These are phyloP conservation scores for Volvox reticuliferus DNA, from an alignment of 139 green algal species.

Conservation along the genomic window DNA sequence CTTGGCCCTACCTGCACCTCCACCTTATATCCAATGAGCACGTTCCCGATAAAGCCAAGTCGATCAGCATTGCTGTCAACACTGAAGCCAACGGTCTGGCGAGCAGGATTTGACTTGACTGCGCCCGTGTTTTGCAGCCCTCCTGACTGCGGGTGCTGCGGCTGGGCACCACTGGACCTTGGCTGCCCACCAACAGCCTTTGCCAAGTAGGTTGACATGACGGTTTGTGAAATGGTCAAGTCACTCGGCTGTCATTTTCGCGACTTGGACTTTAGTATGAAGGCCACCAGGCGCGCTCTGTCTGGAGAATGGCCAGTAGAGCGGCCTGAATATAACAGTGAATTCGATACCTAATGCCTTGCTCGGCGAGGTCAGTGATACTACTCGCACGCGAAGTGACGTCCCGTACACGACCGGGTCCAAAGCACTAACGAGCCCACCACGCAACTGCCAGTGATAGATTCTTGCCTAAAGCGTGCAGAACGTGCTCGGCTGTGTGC, in stretches of 20 bases:
- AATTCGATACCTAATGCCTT: not conserved
- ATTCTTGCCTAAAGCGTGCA: no score
- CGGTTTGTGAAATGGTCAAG: not conserved
- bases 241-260: not conserved
- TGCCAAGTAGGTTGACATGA: constrained; percentile 14
- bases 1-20: constrained; percentile 72
- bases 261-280: not conserved
- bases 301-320: constrained; percentile 4
- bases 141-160: constrained; percentile 19
- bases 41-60: constrained; percentile 62
- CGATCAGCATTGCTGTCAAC: constrained; percentile 21
- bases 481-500: no score
- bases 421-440: no score
- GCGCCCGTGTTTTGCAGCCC: not conserved
- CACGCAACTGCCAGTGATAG: not conserved
- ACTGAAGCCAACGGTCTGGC: constrained; percentile 29
- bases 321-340: not conserved
- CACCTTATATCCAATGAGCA: constrained; percentile 81
- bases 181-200: constrained; percentile 1
- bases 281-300: not conserved
- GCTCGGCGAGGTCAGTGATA: no score
- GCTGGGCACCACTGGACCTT: not conserved
- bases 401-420: no score
- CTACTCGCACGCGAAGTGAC: no score
- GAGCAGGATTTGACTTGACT: not conserved